Evolutionary conservation across 495 filamentous ascomycete species (phyloP), one percentile per base, ranked within the genome.

Genomic region (Xylaria acuta): DNA sequence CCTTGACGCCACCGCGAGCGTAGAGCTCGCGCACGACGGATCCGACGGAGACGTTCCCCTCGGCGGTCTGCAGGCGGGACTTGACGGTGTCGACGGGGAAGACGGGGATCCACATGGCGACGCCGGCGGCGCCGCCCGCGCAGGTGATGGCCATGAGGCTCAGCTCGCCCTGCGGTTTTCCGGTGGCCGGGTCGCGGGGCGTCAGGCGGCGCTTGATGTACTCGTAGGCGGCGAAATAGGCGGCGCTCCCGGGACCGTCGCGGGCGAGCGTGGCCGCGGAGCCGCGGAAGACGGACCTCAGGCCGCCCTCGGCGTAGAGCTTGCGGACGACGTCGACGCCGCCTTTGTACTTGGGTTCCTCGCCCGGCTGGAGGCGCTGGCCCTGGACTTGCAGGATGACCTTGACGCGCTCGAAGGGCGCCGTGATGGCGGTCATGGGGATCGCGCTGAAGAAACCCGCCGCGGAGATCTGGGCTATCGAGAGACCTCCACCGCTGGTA

Each of bases 61-160:
- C 93, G 32, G 93, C 93, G 53, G 93, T 96, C 88, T 99, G 96
- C 80, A 99, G 81, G 64, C 95, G 86, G 69, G 90, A 93, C 88
- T 99, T 99, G 81, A 99, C 90, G 0, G 96, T 99, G 77, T 99
- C 96, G 67, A 99, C 86, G 6, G 96, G 96, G 88, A 99, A 99
- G 25, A 99, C 94, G 32, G 97, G 94, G 72, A 98, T 93, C 96
- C 96, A 99, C 97, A 99, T 99, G 30, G 96, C 94, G 60, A 99
- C 90, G 76, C 96, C 96, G 0, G 96, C 96, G 0, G 90, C 92
- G 58, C 93, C 96, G 71, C 96, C 96, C 0, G 96, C 96, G 45
- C 88, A 86, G 73, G 93, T 90, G n/a, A 99, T 88, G 5, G 96
- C 97, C 4, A 88, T 80, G 72, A 98, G 81, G 65, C 92, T 94